These are phyloP conservation scores for Salvia rosmarinus DNA, from an alignment of 257 asterid species.

Conservation along the genomic window DNA sequence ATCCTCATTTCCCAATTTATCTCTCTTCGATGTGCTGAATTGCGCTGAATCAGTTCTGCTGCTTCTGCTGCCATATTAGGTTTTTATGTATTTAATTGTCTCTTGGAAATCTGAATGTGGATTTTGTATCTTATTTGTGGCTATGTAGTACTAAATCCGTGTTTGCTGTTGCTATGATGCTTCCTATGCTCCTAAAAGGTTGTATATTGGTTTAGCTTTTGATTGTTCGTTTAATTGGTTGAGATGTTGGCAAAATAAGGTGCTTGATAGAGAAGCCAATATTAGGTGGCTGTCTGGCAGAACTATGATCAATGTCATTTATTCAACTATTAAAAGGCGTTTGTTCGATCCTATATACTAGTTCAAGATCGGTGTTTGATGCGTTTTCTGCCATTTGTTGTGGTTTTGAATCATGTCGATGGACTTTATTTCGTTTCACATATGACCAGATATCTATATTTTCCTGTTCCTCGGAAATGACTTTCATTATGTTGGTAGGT, in stretches of 20 bases:
- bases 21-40: conserved; percentile 28
- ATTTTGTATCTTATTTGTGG: conserved; percentile 7
- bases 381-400: not conserved
- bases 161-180: not conserved
- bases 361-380: conserved; percentile 1
- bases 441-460: not conserved
- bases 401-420: not conserved
- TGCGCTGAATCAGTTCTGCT: conserved; percentile 36
- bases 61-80: conserved; percentile 36
- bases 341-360: conserved; percentile 20
- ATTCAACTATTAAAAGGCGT: conserved; percentile 12
- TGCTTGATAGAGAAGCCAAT: conserved; percentile 27
- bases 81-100: not conserved
- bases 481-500: not conserved
- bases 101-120: conserved; percentile 12
- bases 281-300: too few relatives aligned
- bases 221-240: conserved; percentile 17
- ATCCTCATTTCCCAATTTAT: not conserved
- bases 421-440: conserved; percentile 20
- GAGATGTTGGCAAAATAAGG: conserved; percentile 8
- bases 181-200: conserved; percentile 8
- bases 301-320: conserved; percentile 23
- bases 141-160: not conserved
- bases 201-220: conserved; percentile 15
- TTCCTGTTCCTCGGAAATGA: conserved; percentile 1